These are phyloP conservation scores for Abelmoschus esculentus DNA, from an alignment of 345 rosid genomes.

Conservation along the genomic window DNA sequence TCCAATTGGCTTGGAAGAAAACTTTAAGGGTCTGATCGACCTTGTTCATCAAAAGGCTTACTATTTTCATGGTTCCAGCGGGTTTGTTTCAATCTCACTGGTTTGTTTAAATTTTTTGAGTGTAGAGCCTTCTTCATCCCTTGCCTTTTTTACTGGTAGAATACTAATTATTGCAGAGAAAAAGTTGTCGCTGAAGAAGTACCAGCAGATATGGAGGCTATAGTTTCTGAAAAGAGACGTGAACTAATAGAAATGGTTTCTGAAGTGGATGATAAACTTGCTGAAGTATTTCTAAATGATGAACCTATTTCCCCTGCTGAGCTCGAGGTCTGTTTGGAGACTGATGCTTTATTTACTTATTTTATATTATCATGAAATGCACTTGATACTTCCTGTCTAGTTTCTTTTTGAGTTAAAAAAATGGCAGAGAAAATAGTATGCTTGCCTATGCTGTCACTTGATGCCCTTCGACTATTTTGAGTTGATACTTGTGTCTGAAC, in stretches of 20 bases:
- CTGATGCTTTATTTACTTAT: not conserved
- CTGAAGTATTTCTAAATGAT: conserved; percentile 77
- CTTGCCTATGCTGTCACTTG: not conserved
- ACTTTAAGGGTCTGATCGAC: conserved; percentile 84
- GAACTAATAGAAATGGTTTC: conserved; percentile 85
- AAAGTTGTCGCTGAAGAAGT: conserved; percentile 60
- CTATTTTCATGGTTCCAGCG: conserved; percentile 77
- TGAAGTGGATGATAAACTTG: conserved; percentile 93
- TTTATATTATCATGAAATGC: not conserved
- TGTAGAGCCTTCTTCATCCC: not conserved
- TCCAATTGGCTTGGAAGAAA: conserved; percentile 91
- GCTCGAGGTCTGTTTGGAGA: conserved; percentile 52
- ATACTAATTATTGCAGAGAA: conserved; percentile 54
- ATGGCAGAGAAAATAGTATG: not conserved
- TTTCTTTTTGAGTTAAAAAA: not conserved
- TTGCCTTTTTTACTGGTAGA: not conserved
- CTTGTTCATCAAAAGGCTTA: conserved; percentile 65
- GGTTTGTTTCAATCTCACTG: conserved; percentile 40
- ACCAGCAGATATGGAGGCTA: conserved; percentile 68
- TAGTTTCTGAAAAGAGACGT: conserved; percentile 76
- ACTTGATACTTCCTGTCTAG: not conserved
- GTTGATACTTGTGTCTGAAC: not conserved
- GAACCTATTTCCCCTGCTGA: conserved; percentile 73
- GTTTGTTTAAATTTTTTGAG: not conserved
- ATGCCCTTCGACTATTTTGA: not conserved